These are phyloP conservation scores for Tetrahymena elliotti DNA, from an alignment of 73 alveolate genomes.

Conservation along the genomic window DNA sequence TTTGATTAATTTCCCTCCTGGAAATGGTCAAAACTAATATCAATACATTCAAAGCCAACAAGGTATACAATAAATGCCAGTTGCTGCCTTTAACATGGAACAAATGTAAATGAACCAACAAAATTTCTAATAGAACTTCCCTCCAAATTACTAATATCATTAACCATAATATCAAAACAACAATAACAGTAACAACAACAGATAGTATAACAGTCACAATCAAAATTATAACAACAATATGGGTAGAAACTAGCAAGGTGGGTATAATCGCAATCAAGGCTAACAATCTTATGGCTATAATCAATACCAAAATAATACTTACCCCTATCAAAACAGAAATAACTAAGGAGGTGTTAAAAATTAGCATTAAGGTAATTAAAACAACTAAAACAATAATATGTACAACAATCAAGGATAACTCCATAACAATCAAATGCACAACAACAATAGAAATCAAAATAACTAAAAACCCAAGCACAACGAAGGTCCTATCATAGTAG, in stretches of 20 bases:
- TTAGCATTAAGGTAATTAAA: neutral
- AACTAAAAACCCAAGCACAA: neutral
- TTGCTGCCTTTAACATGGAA: neutral
- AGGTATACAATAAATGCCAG: neutral
- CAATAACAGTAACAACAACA: neutral
- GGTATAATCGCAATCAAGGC: neutral
- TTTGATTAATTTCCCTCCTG: neutral
- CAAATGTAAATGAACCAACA: neutral
- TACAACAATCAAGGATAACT: neutral
- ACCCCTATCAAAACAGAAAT: neutral
- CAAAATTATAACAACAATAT: neutral
- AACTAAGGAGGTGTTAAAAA: neutral
- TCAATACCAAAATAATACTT: neutral
- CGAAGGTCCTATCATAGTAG: neutral
- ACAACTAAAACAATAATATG: neutral
- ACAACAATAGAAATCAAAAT: neutral
- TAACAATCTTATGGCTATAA: neutral
- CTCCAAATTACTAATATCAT: neutral
- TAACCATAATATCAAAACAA: neutral
- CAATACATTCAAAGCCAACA: neutral
- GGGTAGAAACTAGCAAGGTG: neutral
- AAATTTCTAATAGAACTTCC: neutral
- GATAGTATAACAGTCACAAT: neutral
- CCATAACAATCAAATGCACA: neutral
- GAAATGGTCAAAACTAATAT: neutral